Evolutionary conservation across 345 rosid species (phyloP), one percentile per base, ranked within the genome.

Genomic region (Fremontodendron californicum): DNA sequence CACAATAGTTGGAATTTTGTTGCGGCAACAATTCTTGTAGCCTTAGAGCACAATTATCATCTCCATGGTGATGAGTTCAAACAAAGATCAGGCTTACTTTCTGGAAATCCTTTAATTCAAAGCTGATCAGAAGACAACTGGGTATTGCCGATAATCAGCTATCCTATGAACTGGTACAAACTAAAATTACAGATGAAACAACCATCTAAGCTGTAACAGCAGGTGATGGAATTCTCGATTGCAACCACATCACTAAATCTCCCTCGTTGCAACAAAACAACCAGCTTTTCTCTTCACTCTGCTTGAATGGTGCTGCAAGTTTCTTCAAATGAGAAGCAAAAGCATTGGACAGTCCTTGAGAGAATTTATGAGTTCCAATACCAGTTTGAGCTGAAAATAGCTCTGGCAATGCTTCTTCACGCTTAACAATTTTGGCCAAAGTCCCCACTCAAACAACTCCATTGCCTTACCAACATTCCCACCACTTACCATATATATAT

Each of bases 381-480:
- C 98, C 97, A 0, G 97, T 93, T 78, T 90, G 90, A 25, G 97
- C 98, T 8, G 83, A 84, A 76, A 94, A 89, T 21, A 90, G 6
- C 87, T 88, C 86, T 0, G 97, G 98, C 79, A 94, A 86, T 29
- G 67, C 89, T 85, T 91, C 93, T 65, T 89, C 84, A 2, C 87
- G 91, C 72, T 45, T 79, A 21, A 88, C 89, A 18, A 90, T 86
- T 77, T 84, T 89, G 5, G 86, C 86, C 76, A 91, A 75, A 25
- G 94, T 90, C 58, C 84, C 87, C 87, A 94, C 33, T 89, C 87
- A 31, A 94, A 90, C 87, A 90, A 60, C 67, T 78, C 73, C 90
- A 92, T 88, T 0, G 94, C 97, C 80, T 91, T 90, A 6, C 80
- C 88, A 29, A 84, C 92, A 23, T 92, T 86, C 51, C 93, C 92